phyloP scores from a whole-genome alignment of 768 basidiomycete species.

The Auriculariales sp. region DNA sequence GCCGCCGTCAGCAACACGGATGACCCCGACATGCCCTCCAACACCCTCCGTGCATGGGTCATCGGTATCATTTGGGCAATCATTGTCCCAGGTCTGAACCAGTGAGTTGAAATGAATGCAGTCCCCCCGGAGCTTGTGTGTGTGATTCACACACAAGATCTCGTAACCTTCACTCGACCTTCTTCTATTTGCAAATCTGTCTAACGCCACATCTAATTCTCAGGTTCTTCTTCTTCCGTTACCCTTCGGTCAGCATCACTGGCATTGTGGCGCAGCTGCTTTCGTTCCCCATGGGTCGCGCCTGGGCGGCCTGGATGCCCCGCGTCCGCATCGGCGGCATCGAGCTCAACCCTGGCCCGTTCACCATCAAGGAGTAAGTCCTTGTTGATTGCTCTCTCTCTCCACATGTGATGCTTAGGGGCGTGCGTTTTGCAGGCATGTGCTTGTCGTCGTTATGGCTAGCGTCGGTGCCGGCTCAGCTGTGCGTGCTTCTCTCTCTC shows the following conservation, averaged over 20 bases:
- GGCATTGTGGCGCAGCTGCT: constrained; percentile 18
- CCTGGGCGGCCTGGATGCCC: constrained; percentile 14
- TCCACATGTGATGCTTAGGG: constrained; percentile 24
- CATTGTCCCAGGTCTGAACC: constrained; percentile 36
- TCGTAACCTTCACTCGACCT: no score
- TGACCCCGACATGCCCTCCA: constrained; percentile 47
- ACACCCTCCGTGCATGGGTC: constrained; percentile 41
- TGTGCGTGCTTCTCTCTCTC: no score
- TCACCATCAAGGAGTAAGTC: constrained; percentile 23
- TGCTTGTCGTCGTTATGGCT: constrained; percentile 58
- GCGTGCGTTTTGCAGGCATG: constrained; percentile 4
- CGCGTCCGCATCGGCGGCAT: constrained; percentile 8
- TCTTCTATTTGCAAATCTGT: constrained; percentile 35
- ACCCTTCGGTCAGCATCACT: constrained; percentile 23
- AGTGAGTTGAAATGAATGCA: no score
- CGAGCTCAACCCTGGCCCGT: constrained; percentile 27
- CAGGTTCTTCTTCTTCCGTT: constrained; percentile 34
- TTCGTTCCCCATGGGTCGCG: constrained; percentile 15
- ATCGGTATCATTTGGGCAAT: constrained; percentile 23
- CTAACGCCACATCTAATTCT: constrained; percentile 25
- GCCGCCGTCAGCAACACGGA: constrained; percentile 64
- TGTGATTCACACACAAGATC: no score
- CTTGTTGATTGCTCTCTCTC: constrained; percentile 11
- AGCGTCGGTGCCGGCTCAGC: constrained; percentile 44
- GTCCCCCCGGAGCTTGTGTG: no score